A percentile compares a stretch with the other conserved stretches of the same genome.
These are phyloP conservation scores for Albatrellus ellisii DNA, from an alignment of 768 basidiomycete genomes.

Conservation along the genomic window DNA sequence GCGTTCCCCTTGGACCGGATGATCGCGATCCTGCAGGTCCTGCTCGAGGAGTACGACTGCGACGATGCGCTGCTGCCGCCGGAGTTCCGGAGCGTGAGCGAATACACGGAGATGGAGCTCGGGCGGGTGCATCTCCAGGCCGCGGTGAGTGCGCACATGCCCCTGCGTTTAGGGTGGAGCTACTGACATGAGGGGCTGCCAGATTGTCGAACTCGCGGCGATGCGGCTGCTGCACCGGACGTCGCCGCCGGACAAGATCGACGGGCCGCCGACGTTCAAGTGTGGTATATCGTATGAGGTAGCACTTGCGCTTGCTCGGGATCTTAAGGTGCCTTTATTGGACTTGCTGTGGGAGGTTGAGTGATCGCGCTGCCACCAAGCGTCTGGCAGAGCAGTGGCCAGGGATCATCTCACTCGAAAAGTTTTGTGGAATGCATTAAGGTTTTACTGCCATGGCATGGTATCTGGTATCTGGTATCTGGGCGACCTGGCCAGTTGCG, in stretches of 20 bases:
- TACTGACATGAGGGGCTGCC: background rate
- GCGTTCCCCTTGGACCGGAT: slow-evolving; percentile 72
- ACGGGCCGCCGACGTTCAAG: slow-evolving; percentile 62
- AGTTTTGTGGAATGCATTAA: no score
- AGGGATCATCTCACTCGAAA: no score
- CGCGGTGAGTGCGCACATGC: slow-evolving; percentile 30
- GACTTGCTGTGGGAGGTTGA: slow-evolving; percentile 54
- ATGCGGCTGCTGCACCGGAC: slow-evolving; percentile 57
- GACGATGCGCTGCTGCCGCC: slow-evolving; percentile 32
- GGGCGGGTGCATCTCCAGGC: slow-evolving; percentile 44
- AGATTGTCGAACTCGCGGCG: slow-evolving; percentile 57
- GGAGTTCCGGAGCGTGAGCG: slow-evolving; percentile 45
- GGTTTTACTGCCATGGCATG: no score
- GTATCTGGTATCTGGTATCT: no score
- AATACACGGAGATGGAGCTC: slow-evolving; percentile 66
- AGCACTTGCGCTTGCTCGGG: slow-evolving; percentile 40
- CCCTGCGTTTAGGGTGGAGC: background rate
- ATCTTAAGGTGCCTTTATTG: slow-evolving; percentile 43
- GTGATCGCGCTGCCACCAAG: no score
- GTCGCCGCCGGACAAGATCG: slow-evolving; percentile 44
- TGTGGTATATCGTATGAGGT: slow-evolving; percentile 54
- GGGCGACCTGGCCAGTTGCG: no score
- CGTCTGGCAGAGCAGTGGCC: no score
- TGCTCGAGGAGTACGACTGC: slow-evolving; percentile 60
- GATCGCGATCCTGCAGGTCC: slow-evolving; percentile 62